Base-by-base conservation (phyloP, 306 rosid genomes). In the Morella rubra region DNA sequence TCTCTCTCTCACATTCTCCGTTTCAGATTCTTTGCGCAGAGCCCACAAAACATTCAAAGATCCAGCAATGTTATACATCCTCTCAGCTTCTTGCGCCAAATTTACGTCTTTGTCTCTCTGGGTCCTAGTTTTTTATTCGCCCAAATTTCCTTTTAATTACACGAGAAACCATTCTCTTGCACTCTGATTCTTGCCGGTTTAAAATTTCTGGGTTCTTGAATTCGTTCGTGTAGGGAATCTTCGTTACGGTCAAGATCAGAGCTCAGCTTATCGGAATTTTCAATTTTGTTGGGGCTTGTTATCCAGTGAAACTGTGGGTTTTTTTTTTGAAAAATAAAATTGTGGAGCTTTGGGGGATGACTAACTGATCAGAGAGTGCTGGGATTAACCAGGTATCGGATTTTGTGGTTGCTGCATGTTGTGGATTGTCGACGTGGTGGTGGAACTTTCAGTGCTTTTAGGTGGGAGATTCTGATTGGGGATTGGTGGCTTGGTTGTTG, bases 301-400 rank as follows among this genome's bases (percentile, higher is more conserved):
- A 59, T 46, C 71, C 15, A 71, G 24, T 54, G 82, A 62, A 73
- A 70, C 47, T 77, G 54, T 64, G 44, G 65, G 70, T 44, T 22
- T 52, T 65, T 56, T 6, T 68, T 78, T 67, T 77, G n/a, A n/a
- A n/a, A n/a, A n/a, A n/a, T 66, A 79, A 11, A 76, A 80, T 79
- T 77, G 71, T 84, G 83, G 83, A 75, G 82, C 77, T 87, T 86
- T 75, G 9, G 84, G 85, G 47, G 58, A 27, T 54, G 64, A 75
- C 73, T 82, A 71, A n/a, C 81, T 77, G 82, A 87, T 80, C 83
- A 76, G 8, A n/a, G 69, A 19, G 73, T 15, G 69, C 54, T 82
- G 80, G 81, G 44, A 60, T 86, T 77, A 49, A 32, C 44, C 62
- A 56, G 74, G 45, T 73, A 66, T 51, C 47, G 76, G 76, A 72